Conservation (phyloP, 192 early-diverging fungal species). For the Phycomyces blakesleeanus region DNA sequence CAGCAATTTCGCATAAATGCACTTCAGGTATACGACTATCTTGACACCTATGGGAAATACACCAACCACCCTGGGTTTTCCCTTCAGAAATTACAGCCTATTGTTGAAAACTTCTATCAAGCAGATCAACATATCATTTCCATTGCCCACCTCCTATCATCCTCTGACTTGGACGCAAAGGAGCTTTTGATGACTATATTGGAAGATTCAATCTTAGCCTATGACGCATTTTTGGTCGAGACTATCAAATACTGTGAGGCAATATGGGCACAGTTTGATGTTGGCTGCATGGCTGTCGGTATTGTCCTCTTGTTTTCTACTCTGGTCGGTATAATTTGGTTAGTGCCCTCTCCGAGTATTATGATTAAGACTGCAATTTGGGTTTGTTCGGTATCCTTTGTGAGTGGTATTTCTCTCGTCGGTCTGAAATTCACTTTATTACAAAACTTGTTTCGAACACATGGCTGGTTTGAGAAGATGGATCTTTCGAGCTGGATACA, state of each 20-base stretch:
- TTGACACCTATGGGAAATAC: slow-evolving; percentile 50
- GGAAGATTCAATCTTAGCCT: slow-evolving; percentile 14
- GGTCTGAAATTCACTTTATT: background rate
- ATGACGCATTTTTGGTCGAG: slow-evolving; percentile 47
- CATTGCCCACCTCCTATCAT: background rate
- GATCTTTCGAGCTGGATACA: slow-evolving; percentile 14
- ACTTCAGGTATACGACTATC: slow-evolving; percentile 63
- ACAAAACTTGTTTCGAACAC: background rate
- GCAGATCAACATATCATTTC: slow-evolving; percentile 16
- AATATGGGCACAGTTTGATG: slow-evolving; percentile 93
- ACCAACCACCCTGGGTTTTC: slow-evolving; percentile 55
- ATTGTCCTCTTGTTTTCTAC: slow-evolving; percentile 45
- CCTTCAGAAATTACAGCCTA: slow-evolving; percentile 30
- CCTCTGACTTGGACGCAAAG: background rate
- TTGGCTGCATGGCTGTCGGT: slow-evolving; percentile 71
- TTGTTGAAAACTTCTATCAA: slow-evolving; percentile 28
- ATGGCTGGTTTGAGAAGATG: slow-evolving; percentile 35
- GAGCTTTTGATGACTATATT: background rate
- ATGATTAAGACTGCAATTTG: slow-evolving; percentile 1
- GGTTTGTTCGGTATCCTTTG: background rate
- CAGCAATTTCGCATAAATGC: slow-evolving; percentile 56
- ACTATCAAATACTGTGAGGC: slow-evolving; percentile 70
- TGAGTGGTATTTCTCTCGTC: background rate
- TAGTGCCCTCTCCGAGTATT: background rate
- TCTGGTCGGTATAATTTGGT: background rate